Percentiles rank a stretch among this genome's conserved stretches.
These are phyloP conservation scores for Aspergillus sp. DNA, from an alignment of 2,329 filamentous ascomycete species.

Conservation along the genomic window DNA sequence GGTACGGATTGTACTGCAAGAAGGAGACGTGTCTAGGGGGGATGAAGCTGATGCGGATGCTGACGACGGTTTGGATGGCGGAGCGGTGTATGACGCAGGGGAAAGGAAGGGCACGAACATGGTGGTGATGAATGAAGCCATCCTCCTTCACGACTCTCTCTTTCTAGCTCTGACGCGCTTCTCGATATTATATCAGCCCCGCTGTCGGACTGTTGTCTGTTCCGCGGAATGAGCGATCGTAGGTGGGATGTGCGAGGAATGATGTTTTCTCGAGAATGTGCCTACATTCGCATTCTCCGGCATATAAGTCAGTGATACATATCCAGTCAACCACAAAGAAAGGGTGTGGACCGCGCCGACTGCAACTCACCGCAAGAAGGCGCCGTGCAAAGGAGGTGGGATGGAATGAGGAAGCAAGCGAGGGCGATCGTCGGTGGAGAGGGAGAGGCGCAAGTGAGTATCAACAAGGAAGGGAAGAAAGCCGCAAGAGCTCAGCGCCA, in stretches of 20 bases:
- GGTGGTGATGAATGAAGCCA: slow-evolving; percentile 79
- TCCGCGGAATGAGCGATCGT: not conserved
- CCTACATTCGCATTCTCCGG: too few relatives aligned
- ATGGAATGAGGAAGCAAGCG: not conserved
- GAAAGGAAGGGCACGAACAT: slow-evolving; percentile 51
- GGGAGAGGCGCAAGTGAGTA: not conserved
- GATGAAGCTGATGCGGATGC: slow-evolving; percentile 12
- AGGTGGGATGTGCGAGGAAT: too few relatives aligned
- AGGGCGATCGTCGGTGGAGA: not conserved
- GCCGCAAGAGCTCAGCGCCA: not conserved
- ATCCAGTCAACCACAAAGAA: not conserved
- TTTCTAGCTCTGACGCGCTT: not conserved
- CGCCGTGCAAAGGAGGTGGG: too few relatives aligned
- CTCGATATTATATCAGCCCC: not conserved
- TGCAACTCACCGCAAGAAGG: too few relatives aligned
- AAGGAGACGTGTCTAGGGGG: slow-evolving; percentile 19
- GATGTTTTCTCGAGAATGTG: too few relatives aligned
- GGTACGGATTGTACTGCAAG: not conserved
- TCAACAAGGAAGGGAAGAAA: not conserved
- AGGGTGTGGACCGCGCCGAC: too few relatives aligned
- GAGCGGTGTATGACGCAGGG: slow-evolving; percentile 29
- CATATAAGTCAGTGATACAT: not conserved
- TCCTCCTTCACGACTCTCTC: slow-evolving; percentile 30
- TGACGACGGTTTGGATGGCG: slow-evolving; percentile 19
- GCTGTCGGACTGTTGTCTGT: not conserved